These are phyloP conservation scores for Danielia oregonensis DNA, from an alignment of 805 yeast genomes.

Conservation along the genomic window DNA sequence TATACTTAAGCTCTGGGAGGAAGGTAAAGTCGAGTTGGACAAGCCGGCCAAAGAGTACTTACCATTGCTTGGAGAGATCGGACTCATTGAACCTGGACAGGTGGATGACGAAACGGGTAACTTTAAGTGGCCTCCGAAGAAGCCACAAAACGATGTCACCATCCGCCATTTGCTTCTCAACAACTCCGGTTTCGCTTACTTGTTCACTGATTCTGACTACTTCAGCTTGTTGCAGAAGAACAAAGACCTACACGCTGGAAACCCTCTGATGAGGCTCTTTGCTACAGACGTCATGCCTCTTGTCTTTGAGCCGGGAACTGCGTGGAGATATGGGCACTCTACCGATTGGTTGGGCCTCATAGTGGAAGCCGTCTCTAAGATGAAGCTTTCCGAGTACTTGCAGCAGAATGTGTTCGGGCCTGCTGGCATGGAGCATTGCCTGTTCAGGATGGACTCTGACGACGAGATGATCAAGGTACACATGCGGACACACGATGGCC, in stretches of 20 bases:
- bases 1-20: constrained; percentile 30
- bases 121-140: constrained; percentile 5
- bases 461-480: constrained; percentile 7
- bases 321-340: constrained; percentile 36
- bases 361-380: constrained; percentile 31
- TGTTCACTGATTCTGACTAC: constrained; percentile 30
- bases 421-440: constrained; percentile 28
- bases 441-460: constrained; percentile 9
- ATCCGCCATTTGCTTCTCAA: constrained; percentile 15
- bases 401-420: constrained; percentile 29
- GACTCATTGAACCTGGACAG: constrained; percentile 10
- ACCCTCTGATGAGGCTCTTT: constrained; percentile 24
- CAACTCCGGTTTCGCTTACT: constrained; percentile 30
- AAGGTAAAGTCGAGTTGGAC: constrained; percentile 30
- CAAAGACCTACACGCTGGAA: constrained; percentile 14
- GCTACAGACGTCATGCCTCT: constrained; percentile 20
- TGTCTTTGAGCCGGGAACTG: constrained; percentile 35
- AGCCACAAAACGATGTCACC: constrained; percentile 12
- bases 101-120: constrained; percentile 14
- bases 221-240: constrained; percentile 18
- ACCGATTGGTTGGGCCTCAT: constrained; percentile 38
- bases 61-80: constrained; percentile 26
- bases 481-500: constrained; percentile 1
- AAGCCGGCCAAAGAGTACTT: constrained; percentile 28
- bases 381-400: constrained; percentile 29